Percentiles rank a stretch among this genome's conserved stretches.
phyloP scores from a whole-genome alignment of 371 early-diverging fungal species.

The Scutellospora calospora region DNA sequence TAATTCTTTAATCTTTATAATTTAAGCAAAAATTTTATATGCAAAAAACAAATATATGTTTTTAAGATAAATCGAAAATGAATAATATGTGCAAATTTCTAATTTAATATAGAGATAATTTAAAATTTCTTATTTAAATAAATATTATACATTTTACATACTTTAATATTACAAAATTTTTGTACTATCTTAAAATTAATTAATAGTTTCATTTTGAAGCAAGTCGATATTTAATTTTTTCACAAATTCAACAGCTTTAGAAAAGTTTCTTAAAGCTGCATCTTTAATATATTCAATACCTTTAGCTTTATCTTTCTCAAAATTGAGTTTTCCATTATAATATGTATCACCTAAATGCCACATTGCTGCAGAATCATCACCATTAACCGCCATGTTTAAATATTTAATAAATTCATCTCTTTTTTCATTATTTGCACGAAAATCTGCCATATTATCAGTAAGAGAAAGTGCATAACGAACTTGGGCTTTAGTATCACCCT shows the following conservation, averaged over 20 bases:
- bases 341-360: constrained; percentile 25
- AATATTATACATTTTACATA: too few relatives aligned
- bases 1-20: too few relatives aligned
- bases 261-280: constrained; percentile 9
- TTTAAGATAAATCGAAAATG: too few relatives aligned
- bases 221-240: neutral
- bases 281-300: constrained; percentile 32
- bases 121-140: too few relatives aligned
- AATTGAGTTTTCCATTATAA: constrained; percentile 20
- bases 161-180: too few relatives aligned
- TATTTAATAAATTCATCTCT: neutral
- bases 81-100: too few relatives aligned
- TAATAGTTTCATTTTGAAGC: too few relatives aligned
- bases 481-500: constrained; percentile 6
- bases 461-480: constrained; percentile 8
- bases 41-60: too few relatives aligned
- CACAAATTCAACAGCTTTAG: constrained; percentile 15
- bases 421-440: neutral
- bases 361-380: constrained; percentile 25
- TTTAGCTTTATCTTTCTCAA: constrained; percentile 7
- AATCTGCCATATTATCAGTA: neutral
- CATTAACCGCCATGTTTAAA: constrained; percentile 24
- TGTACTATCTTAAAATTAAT: too few relatives aligned
- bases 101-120: too few relatives aligned
- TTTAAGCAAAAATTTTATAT: too few relatives aligned